Evolutionary conservation across 805 yeast genomes (phyloP), one percentile per base, ranked within the genome.

Genomic region (Yarrowia sp.): DNA sequence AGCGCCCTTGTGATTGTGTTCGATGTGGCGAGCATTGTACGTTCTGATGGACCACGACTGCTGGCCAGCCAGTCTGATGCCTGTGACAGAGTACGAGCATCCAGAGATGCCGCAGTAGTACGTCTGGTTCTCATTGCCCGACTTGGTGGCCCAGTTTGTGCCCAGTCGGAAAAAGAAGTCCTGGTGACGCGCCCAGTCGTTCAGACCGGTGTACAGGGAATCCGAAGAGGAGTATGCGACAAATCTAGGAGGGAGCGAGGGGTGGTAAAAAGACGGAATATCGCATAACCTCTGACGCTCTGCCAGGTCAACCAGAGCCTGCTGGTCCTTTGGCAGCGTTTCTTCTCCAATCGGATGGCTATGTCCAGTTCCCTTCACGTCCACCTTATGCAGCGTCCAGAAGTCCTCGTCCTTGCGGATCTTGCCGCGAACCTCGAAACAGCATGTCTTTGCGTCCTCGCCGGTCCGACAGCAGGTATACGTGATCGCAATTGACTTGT

Each of bases 381-480:
- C 56, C 16, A 32, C 39, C 6, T 47, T 47, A 1, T 47, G 38
- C n/a, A 47, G 39, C 0, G 56, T 47, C 56, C 56, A 47, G n/a
- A 47, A 47, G 29, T 47, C 56, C n/a, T 47, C 56, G 4, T 47
- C 56, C 24, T 47, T 47, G 12, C 56, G 38, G 9, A 18, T 31
- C 9, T 22, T 47, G 9, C 56, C 56, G 5, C 56, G 27, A 2
- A 47, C 31, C 18, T 47, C 56, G 9, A 31, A 47, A 2, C n/a
- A 1, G 9, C 56, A 47, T 3, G 9, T 8, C 25, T n/a, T 47
- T 4, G 16, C 21, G 5, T 14, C 19, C 9, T 10, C 29, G 6
- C 13, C 16, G 9, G 31, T 32, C 16, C 56, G 29, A 32, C 56
- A 47, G 13, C 56, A 47, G 3, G 56, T n/a, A 8, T 47, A 47